Evolutionary conservation across 2,329 filamentous ascomycete species (phyloP).

Genomic region (Bipolaris victoriae): DNA sequence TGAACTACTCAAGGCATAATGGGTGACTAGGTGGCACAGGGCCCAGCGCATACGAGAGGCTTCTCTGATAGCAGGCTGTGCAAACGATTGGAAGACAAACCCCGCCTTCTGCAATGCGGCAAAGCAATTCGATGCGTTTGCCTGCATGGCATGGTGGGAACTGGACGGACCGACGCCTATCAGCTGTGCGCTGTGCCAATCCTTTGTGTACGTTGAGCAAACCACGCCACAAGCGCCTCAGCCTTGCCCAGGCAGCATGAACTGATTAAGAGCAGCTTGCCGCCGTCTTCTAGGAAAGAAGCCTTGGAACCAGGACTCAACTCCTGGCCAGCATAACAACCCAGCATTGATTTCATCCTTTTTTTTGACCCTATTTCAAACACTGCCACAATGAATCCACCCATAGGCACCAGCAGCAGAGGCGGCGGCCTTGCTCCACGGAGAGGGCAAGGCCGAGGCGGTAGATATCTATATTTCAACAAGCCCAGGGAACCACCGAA

Average conservation of each 20-base stretch:
- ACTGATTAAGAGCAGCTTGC: constrained; percentile 8
- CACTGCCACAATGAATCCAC: constrained; percentile 8
- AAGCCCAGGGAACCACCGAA: constrained; percentile 18
- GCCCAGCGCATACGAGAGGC: constrained; percentile 13
- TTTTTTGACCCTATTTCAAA: neutral
- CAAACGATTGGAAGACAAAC: constrained; percentile 34
- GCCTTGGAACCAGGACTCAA: neutral
- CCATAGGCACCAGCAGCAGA: constrained; percentile 13
- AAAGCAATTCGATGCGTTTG: constrained; percentile 16
- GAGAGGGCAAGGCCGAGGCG: constrained; percentile 23
- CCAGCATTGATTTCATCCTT: neutral
- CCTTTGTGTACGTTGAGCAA: constrained; percentile 26
- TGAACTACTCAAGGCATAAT: neutral
- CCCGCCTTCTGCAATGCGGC: constrained; percentile 15
- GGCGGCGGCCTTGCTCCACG: constrained; percentile 36
- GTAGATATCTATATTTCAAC: constrained; percentile 14
- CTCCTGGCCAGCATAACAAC: neutral
- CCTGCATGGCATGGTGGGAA: constrained; percentile 24
- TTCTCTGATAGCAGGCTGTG: constrained; percentile 23
- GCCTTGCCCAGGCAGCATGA: constrained; percentile 34
- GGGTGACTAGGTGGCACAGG: constrained; percentile 7
- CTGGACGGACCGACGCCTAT: constrained; percentile 22
- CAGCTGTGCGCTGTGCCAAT: constrained; percentile 26
- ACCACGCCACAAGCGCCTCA: constrained; percentile 30
- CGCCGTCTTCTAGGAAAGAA: neutral